These are phyloP conservation scores for Zangia roseola DNA, from an alignment of 768 basidiomycete species.

Conservation along the genomic window DNA sequence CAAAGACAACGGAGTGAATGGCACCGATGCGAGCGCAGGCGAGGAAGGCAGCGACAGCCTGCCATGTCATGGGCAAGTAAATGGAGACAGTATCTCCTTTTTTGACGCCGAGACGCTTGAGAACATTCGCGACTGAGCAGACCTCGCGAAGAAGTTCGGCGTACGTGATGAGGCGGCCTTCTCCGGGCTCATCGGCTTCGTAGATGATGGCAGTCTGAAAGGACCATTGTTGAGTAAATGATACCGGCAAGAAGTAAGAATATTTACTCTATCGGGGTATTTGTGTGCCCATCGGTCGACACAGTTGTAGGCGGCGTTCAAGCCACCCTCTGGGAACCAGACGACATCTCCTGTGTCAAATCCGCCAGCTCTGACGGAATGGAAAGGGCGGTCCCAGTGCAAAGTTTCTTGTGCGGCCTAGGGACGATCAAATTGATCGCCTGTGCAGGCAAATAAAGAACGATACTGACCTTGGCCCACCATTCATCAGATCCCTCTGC, in stretches of 20 bases:
- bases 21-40: conserved; percentile 97
- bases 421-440: background rate
- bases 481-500: conserved; percentile 78
- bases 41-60: conserved; percentile 93
- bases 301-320: conserved; percentile 96
- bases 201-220: conserved; percentile 91
- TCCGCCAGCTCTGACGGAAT: conserved; percentile 77
- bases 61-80: conserved; percentile 94
- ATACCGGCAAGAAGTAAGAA: background rate
- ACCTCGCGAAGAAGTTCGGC: conserved; percentile 88
- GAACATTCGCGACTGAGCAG: conserved; percentile 85
- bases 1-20: conserved; percentile 95
- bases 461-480: conserved; percentile 74
- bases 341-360: conserved; percentile 85
- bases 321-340: conserved; percentile 95
- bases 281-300: conserved; percentile 95
- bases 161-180: conserved; percentile 76
- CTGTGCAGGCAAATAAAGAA: background rate
- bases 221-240: background rate
- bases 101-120: conserved; percentile 85
- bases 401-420: conserved; percentile 73
- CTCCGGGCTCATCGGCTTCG: conserved; percentile 92
- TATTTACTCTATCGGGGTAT: conserved; percentile 73
- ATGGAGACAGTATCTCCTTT: conserved; percentile 95
- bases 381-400: conserved; percentile 88